Conservation (phyloP, 2,329 filamentous ascomycete species). For the Dactylellina sp. region DNA sequence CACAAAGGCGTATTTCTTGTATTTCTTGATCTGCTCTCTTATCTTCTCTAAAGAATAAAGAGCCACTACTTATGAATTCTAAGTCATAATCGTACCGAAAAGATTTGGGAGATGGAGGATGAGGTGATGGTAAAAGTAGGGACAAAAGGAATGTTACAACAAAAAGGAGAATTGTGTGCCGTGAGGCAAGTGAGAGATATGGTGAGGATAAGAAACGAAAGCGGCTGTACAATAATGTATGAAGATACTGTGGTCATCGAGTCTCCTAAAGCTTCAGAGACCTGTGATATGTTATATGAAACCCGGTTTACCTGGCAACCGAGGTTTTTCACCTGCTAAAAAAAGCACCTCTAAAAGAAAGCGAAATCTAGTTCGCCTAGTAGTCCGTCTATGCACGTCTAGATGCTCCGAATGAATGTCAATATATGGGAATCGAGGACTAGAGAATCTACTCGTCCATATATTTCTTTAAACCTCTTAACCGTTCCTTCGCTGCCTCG, state of each 20-base stretch:
- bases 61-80: too few species aligned
- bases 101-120: constrained; percentile 33
- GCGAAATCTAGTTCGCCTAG: not conserved
- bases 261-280: not conserved
- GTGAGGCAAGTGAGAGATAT: constrained; percentile 21
- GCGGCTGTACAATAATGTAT: constrained; percentile 37
- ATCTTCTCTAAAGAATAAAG: too few species aligned
- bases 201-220: constrained; percentile 6
- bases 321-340: not conserved
- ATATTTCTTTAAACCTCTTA: constrained; percentile 79
- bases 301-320: not conserved
- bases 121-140: constrained; percentile 38
- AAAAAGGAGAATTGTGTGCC: constrained; percentile 49
- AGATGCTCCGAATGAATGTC: not conserved
- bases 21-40: too few species aligned
- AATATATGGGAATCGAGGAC: constrained; percentile 14
- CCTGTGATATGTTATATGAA: not conserved
- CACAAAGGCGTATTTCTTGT: too few species aligned
- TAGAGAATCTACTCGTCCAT: constrained; percentile 64
- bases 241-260: constrained; percentile 13
- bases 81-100: constrained; percentile 29
- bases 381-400: not conserved
- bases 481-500: constrained; percentile 79
- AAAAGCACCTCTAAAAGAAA: not conserved
- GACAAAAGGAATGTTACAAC: constrained; percentile 17